Evolutionary conservation across 2,329 filamentous ascomycete genomes (phyloP).

Genomic region (Didymella pomorum): DNA sequence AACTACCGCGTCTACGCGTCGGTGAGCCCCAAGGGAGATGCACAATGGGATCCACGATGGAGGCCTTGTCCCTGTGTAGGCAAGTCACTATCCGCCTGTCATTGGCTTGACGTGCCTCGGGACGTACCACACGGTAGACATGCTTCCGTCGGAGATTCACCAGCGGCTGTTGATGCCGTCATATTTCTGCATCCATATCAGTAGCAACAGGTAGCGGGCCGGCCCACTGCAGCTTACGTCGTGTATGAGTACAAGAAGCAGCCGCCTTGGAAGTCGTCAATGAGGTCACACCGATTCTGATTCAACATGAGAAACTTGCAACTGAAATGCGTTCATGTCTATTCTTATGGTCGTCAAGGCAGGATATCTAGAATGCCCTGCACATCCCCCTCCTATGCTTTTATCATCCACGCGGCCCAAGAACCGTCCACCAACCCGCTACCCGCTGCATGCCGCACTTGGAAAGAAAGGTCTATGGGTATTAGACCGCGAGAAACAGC

Average conservation of each 20-base stretch:
- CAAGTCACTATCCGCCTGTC: constrained; percentile 2
- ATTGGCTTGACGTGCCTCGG: constrained; percentile 2
- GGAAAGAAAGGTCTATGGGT: constrained; percentile 36
- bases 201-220: constrained; percentile 7
- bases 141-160: not conserved
- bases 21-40: too few relatives aligned
- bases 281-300: not conserved
- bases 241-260: not conserved
- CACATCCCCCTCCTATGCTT: constrained; percentile 41
- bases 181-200: constrained; percentile 1
- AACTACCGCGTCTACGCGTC: not conserved
- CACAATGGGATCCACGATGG: constrained; percentile 5
- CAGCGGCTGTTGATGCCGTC: constrained; percentile 1
- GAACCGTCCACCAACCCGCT: constrained; percentile 34
- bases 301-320: not conserved
- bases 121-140: not conserved
- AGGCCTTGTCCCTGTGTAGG: not conserved
- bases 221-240: constrained; percentile 4
- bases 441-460: constrained; percentile 27
- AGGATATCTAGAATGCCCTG: constrained; percentile 36
- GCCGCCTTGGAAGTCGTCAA: not conserved
- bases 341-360: constrained; percentile 14
- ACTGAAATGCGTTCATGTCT: constrained; percentile 6
- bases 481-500: constrained; percentile 28
- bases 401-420: constrained; percentile 31